These are phyloP conservation scores for Carex littledalei DNA, from an alignment of 176 grass and related monocot genomes.

Conservation along the genomic window DNA sequence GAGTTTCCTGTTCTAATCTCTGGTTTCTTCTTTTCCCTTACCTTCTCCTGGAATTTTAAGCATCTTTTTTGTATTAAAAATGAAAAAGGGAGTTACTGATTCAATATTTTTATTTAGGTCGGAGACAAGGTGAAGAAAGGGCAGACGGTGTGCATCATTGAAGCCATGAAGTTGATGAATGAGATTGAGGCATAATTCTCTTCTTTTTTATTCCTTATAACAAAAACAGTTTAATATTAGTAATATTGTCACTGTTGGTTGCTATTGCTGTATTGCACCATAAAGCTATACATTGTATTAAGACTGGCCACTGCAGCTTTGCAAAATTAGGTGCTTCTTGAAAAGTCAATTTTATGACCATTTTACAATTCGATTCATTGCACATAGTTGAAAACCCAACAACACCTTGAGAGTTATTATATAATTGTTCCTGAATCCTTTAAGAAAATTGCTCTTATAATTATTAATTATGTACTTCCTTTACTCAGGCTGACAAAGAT, in stretches of 20 bases:
- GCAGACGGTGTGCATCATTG: slow-evolving; percentile 48
- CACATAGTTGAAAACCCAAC: not conserved
- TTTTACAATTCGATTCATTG: not conserved
- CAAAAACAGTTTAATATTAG: not conserved
- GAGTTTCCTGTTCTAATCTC: not conserved
- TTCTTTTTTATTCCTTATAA: not conserved
- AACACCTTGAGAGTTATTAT: not conserved
- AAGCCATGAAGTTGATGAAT: slow-evolving; percentile 62
- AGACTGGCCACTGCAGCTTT: not conserved
- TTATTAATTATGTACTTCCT: not conserved
- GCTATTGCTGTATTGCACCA: not conserved
- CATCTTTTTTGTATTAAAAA: not conserved
- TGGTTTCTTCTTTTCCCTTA: not conserved
- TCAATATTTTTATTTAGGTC: slow-evolving; percentile 17
- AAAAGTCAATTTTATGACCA: not conserved
- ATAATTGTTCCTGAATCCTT: not conserved
- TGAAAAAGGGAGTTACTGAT: not conserved
- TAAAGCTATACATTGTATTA: not conserved
- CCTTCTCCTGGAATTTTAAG: not conserved
- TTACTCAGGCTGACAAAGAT: slow-evolving; percentile 38
- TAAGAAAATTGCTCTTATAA: not conserved
- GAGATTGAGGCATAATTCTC: slow-evolving; percentile 37
- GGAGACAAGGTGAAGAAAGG: slow-evolving; percentile 49
- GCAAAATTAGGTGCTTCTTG: not conserved
- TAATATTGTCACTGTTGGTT: not conserved